phyloP scores from a whole-genome alignment of 352 stramenopile species.

The Discostella stelligera region DNA sequence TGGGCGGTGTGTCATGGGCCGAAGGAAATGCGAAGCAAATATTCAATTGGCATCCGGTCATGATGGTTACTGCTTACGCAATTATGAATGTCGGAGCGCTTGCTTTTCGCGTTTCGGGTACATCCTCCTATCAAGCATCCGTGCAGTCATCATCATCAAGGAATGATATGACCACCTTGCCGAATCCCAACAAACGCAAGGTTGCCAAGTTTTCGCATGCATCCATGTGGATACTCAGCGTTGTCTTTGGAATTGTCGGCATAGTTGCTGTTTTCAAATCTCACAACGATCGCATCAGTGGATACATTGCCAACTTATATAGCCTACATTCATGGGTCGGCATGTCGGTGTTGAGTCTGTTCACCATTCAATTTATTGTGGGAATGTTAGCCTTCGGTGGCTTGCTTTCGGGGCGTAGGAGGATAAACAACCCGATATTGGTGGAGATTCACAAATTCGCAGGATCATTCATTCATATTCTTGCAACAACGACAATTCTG shows the following conservation, averaged over 20 bases:
- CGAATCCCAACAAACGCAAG: constrained; percentile 13
- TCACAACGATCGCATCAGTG: constrained; percentile 65
- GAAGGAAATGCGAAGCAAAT: constrained; percentile 53
- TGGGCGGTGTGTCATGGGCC: constrained; percentile 58
- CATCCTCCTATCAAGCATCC: constrained; percentile 37
- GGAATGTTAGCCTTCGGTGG: constrained; percentile 52
- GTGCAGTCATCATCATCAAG: constrained; percentile 23
- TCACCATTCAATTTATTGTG: constrained; percentile 55
- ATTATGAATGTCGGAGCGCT: constrained; percentile 50
- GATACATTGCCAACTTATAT: constrained; percentile 78
- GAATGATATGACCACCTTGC: not conserved
- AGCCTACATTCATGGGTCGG: constrained; percentile 74
- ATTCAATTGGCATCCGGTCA: constrained; percentile 79
- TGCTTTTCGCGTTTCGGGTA: constrained; percentile 44
- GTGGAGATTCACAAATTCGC: constrained; percentile 62
- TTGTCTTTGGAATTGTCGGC: constrained; percentile 54
- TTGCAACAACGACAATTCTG: constrained; percentile 58
- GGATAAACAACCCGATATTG: constrained; percentile 26
- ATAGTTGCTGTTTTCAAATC: constrained; percentile 70
- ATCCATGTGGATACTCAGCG: constrained; percentile 52
- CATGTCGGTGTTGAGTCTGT: constrained; percentile 55
- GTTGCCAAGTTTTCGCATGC: constrained; percentile 55
- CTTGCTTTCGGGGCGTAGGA: constrained; percentile 8
- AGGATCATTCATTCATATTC: constrained; percentile 62
- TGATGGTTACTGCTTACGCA: constrained; percentile 66